Conservation (phyloP, 345 rosid species). For the Hibiscus syriacus region DNA sequence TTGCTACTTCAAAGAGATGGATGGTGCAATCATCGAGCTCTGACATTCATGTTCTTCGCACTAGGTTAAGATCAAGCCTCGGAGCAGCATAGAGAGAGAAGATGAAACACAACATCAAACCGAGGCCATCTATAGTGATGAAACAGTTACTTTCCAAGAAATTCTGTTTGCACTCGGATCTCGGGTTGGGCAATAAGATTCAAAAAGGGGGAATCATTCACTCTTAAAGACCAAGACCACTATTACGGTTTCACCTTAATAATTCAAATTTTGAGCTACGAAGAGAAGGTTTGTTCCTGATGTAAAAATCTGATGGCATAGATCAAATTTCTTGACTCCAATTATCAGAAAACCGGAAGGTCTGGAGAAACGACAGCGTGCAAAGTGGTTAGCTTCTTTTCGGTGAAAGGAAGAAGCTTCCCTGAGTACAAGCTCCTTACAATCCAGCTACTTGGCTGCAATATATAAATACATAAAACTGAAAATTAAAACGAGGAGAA, state of each 20-base stretch:
- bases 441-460: slow-evolving; percentile 42
- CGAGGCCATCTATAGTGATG: neutral
- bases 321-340: slow-evolving; percentile 44
- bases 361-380: neutral
- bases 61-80: no score
- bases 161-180: neutral
- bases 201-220: neutral
- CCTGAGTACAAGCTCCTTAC: slow-evolving; percentile 42
- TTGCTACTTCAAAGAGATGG: neutral
- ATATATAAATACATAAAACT: neutral
- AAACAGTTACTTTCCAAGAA: no score
- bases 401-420: slow-evolving; percentile 24
- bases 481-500: neutral
- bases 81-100: no score
- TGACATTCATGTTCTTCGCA: no score
- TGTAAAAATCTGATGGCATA: no score
- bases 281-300: neutral
- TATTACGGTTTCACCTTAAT: neutral
- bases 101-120: no score
- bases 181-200: neutral
- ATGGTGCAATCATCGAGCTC: neutral
- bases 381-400: slow-evolving; percentile 9
- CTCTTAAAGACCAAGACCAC: neutral
- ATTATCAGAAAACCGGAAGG: slow-evolving; percentile 7
- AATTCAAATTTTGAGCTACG: neutral